Conservation (phyloP, 2,329 filamentous ascomycete species). For the Teratosphaeria gauchensis region DNA sequence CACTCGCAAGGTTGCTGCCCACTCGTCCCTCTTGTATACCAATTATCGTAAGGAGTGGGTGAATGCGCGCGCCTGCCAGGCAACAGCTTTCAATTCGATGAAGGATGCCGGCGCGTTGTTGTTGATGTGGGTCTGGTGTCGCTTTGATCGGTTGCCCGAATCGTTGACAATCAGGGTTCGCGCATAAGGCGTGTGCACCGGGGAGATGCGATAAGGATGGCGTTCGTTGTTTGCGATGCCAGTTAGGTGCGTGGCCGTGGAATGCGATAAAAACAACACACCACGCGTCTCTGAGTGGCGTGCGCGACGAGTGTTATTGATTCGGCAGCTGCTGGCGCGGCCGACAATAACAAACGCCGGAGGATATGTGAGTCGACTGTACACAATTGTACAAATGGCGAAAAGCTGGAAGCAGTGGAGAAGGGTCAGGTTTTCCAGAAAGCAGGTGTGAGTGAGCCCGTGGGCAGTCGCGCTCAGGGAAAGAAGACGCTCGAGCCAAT, state of each 20-base stretch:
- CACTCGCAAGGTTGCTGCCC: not conserved
- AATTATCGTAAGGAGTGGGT: not conserved
- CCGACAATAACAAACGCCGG: not conserved
- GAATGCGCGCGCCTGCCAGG: not conserved
- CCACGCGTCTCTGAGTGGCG: not conserved
- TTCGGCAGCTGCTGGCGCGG: not conserved
- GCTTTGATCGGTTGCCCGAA: not conserved
- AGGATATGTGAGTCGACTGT: not conserved
- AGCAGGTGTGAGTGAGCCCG: not conserved
- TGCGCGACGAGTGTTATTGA: not conserved
- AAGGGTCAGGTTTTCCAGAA: not conserved
- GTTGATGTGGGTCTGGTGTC: not conserved
- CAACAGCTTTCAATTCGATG: not conserved
- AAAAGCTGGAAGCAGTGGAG: not conserved
- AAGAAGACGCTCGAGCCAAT: not conserved
- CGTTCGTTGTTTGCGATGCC: not conserved
- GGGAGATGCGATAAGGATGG: slow-evolving; percentile 5
- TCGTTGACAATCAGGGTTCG: not conserved
- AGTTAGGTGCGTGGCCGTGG: not conserved
- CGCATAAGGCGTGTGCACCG: slow-evolving; percentile 4
- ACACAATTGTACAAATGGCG: not conserved
- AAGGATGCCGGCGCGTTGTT: not conserved
- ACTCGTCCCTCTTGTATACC: not conserved
- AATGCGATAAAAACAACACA: slow-evolving; percentile 19
- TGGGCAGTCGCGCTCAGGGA: not conserved